Conservation (phyloP, 257 asterid genomes). For the Henckelia pumila region DNA sequence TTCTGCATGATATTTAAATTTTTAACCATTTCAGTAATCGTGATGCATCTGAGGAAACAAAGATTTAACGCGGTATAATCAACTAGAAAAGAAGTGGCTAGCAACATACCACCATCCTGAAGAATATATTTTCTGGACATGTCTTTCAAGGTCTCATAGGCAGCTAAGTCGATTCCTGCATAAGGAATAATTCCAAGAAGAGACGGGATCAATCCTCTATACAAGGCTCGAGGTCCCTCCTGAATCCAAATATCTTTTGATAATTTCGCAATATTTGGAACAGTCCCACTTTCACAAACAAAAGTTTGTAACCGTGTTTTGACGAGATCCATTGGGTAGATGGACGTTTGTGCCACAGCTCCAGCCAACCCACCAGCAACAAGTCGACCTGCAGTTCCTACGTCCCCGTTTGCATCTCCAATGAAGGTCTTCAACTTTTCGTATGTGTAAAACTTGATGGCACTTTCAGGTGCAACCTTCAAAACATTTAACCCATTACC, state of each 20-base stretch:
- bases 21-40: constrained; percentile 20
- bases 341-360: constrained; percentile 93
- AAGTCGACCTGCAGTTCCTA: constrained; percentile 75
- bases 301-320: constrained; percentile 88
- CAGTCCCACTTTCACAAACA: constrained; percentile 61
- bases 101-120: constrained; percentile 66
- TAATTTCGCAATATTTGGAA: constrained; percentile 64
- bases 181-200: constrained; percentile 95
- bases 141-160: constrained; percentile 86
- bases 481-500: constrained; percentile 91
- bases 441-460: constrained; percentile 83
- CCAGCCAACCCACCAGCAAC: constrained; percentile 95
- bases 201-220: constrained; percentile 87
- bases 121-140: constrained; percentile 71
- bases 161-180: constrained; percentile 91
- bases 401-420: constrained; percentile 50
- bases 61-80: neutral
- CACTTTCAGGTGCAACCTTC: constrained; percentile 99
- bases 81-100: constrained; percentile 17
- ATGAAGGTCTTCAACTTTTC: constrained; percentile 70
- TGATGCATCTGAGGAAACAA: constrained; percentile 17
- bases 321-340: constrained; percentile 97
- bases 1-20: constrained; percentile 50
- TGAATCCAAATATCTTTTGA: constrained; percentile 79
- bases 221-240: constrained; percentile 96